Evolutionary conservation across 1,284 basidiomycete genomes (phyloP), one percentile per base, ranked within the genome.

Genomic region (Hortiboletus rubellus): DNA sequence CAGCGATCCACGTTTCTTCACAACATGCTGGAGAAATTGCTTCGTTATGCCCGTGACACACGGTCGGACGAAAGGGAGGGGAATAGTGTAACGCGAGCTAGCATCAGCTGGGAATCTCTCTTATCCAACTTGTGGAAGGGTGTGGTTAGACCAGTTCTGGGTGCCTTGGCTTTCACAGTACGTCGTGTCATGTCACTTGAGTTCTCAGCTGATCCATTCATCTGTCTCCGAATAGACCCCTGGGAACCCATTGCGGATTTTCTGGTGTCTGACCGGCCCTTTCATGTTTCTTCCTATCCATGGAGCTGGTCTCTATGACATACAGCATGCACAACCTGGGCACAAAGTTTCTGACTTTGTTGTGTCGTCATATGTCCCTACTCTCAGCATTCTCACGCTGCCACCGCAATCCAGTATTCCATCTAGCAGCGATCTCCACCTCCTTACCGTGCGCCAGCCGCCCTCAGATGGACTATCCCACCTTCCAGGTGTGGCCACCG

Each of bases 211-310:
- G 1, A 33, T n/a, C n/a, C 14, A 3, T 12, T 40, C 17, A 40
- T 52, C 18, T 12, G n/a, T 9, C 9, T 36, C 14, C 6, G 5
- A 36, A 36, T 9, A 56, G 51, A 41, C 44, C 8, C 43, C 34
- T 14, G 54, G 46, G 33, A 15, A 56, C 2, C n/a, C 45, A 31
- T 40, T 45, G 0, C 60, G 60, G 12, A 30, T 61, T 30, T 62
- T 54, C 30, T 61, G 60, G 59, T 61, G 59, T 31, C 59, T 59
- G 3, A 61, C 60, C 0, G 60, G 60, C 3, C 50, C 55, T 17
- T 51, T 62, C n/a, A 8, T 43, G 1, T 61, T 59, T 30, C 52
- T 61, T 43, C 60, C 59, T 7, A 60, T 60, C 10, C 60, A 61
- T 22, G 60, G 59, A n/a, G 60, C 60, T 5, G 59, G 52, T 18